Evolutionary conservation across 345 rosid species (phyloP), one percentile per base, ranked within the genome.

Genomic region (Eucalyptus erythrocorys): DNA sequence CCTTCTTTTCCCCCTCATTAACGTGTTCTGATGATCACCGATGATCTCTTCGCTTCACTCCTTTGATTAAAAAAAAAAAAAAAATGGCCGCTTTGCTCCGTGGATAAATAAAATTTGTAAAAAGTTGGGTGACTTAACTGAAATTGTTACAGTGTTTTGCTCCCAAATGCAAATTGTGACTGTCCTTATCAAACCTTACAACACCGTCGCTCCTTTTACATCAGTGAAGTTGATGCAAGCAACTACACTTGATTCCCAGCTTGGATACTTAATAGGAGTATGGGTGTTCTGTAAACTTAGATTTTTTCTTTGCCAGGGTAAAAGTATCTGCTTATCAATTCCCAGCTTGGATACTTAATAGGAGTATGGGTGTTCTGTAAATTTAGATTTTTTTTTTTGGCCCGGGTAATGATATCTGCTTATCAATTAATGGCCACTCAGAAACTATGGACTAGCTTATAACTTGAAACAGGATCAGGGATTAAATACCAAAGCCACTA

Each of bases 21-120:
- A 88, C 91, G 94, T 93, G 93, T 87, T 71, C 88, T 61, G 87
- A 48, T 86, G 88, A 86, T 48, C 34, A 88, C 87, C 80, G 71
- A 51, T 89, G 86, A 51, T 87, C 84, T 50, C 82, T 47, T 90
- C 84, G 48, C 87, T 80, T n/a, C 71, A n/a, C 89, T 80, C 89
- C 91, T 88, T 51, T 51, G 57, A 51, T 51, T 51, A 51, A 51
- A 51, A 51, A 51, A 51, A 15, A 43, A 43, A 49, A 51, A 7
- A 19, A 51, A 51, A 51, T 51, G 57, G 57, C 57, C 84, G 51
- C 87, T 80, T n/a, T 51, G 17, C 90, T 80, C 89, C 91, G 88
- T 89, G 57, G 81, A 80, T 64, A 86, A 86, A 89, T 87, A 88
- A 87, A 88, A 79, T 85, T 22, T 84, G 14, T 21, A 85, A 86